Evolutionary conservation across 2,329 filamentous ascomycete species (phyloP).

Genomic region (Calycina marina): DNA sequence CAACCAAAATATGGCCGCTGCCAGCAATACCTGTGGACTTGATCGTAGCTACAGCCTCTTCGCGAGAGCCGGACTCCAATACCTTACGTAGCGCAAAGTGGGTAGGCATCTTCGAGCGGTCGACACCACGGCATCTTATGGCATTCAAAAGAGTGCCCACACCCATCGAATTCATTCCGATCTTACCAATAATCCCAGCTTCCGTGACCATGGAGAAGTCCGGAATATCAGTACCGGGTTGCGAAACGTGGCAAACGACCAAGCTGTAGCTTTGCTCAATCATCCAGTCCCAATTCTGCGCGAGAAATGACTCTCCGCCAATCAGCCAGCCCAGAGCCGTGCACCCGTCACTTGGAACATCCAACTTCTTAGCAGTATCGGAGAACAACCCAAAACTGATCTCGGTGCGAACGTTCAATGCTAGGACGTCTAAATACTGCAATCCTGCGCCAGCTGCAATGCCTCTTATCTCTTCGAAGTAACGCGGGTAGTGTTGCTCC

Average conservation of each 20-base stretch:
- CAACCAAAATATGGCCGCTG: slow-evolving; percentile 38
- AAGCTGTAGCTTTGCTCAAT: slow-evolving; percentile 4
- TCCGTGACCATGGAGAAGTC: slow-evolving; percentile 17
- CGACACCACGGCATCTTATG: slow-evolving; percentile 34
- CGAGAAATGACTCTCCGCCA: slow-evolving; percentile 16
- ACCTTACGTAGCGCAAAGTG: slow-evolving; percentile 38
- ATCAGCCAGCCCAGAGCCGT: slow-evolving; percentile 29
- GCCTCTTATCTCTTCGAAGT: slow-evolving; percentile 26
- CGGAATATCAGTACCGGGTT: too few species aligned
- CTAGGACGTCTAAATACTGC: slow-evolving; percentile 30
- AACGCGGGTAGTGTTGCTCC: slow-evolving; percentile 7
- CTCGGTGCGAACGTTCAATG: slow-evolving; percentile 36
- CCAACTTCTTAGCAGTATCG: too few species aligned
- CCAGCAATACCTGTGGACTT: slow-evolving; percentile 33
- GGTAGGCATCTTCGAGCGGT: slow-evolving; percentile 31
- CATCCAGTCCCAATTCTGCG: slow-evolving; percentile 22
- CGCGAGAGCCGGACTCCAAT: slow-evolving; percentile 31
- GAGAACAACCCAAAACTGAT: slow-evolving; percentile 35
- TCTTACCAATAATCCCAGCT: slow-evolving; percentile 25
- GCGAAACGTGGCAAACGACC: too few species aligned
- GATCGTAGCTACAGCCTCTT: slow-evolving; percentile 30
- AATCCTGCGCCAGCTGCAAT: slow-evolving; percentile 30
- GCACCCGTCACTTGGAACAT: slow-evolving; percentile 36
- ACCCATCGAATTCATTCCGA: slow-evolving; percentile 37
- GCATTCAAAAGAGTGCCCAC: slow-evolving; percentile 43